phyloP scores from a whole-genome alignment of 495 filamentous ascomycete genomes.

The Daldinia concentrica region DNA sequence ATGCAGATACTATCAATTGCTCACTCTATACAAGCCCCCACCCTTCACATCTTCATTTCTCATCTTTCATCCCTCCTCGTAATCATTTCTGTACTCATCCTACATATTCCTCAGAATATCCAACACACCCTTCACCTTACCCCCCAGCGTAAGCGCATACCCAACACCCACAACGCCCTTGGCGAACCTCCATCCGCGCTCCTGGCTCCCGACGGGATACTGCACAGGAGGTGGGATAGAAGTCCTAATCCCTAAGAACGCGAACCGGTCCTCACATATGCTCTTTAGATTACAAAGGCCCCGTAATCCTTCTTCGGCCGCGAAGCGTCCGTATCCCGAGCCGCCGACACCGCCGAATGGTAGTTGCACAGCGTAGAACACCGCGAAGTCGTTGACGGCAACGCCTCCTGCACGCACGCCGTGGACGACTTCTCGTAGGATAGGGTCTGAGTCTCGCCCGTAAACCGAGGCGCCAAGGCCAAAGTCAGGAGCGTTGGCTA shows the following conservation, averaged over 20 bases:
- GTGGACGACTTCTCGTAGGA: conserved; percentile 61
- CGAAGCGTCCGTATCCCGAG: conserved; percentile 93
- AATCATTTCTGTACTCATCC: background rate
- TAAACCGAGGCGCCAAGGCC: conserved; percentile 87
- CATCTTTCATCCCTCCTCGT: background rate
- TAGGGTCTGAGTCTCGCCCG: conserved; percentile 63
- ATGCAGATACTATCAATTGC: conserved; percentile 1
- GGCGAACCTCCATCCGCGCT: conserved; percentile 64
- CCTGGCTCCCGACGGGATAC: conserved; percentile 75
- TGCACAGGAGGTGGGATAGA: conserved; percentile 79
- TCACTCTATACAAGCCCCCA: background rate
- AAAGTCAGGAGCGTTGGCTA: conserved; percentile 81
- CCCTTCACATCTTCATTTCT: background rate
- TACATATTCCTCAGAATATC: conserved; percentile 55
- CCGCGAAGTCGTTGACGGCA: conserved; percentile 91
- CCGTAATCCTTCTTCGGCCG: conserved; percentile 86
- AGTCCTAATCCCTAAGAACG: conserved; percentile 69
- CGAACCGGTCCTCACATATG: conserved; percentile 78
- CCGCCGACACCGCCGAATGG: conserved; percentile 91
- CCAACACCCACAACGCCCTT: conserved; percentile 65
- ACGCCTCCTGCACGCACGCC: conserved; percentile 87
- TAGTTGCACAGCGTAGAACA: conserved; percentile 88
- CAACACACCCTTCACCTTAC: conserved; percentile 52
- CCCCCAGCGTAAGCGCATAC: conserved; percentile 54
- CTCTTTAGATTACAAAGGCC: conserved; percentile 86